phyloP scores from a whole-genome alignment of 2,329 filamentous ascomycete species.

The Epichloe sylvatica region DNA sequence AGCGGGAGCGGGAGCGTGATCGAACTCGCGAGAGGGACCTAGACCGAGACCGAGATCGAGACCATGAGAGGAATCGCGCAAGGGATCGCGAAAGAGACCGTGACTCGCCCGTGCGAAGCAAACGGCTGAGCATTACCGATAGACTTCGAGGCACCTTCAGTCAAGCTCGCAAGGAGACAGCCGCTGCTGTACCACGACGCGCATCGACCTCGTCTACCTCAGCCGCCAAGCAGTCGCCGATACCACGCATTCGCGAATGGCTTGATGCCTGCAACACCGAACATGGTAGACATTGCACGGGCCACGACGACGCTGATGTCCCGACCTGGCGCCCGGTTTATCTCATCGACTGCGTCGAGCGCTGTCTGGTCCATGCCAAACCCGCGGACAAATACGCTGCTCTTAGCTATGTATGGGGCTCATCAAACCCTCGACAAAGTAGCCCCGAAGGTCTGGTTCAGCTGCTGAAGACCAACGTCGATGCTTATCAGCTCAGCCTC shows the following conservation, averaged over 20 bases:
- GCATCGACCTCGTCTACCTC: constrained; percentile 16
- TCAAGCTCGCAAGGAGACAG: constrained; percentile 17
- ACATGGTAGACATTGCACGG: constrained; percentile 27
- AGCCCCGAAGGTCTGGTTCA: constrained; percentile 16
- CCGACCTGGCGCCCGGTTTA: constrained; percentile 26
- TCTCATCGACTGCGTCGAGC: constrained; percentile 28
- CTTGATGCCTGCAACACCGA: constrained; percentile 29
- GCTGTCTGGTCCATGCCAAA: constrained; percentile 24
- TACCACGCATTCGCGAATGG: constrained; percentile 28
- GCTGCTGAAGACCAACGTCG: constrained; percentile 23
- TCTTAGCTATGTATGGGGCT: constrained; percentile 33
- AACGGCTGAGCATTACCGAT: constrained; percentile 28
- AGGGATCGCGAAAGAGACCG: constrained; percentile 14
- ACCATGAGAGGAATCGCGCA: constrained; percentile 4
- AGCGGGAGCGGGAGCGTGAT: background rate
- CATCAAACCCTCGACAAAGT: constrained; percentile 13
- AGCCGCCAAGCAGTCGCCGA: constrained; percentile 20
- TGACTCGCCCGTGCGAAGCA: constrained; percentile 17
- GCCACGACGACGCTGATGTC: constrained; percentile 11
- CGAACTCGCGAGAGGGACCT: background rate
- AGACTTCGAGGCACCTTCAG: constrained; percentile 23
- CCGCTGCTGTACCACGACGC: constrained; percentile 16
- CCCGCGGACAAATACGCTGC: constrained; percentile 27
- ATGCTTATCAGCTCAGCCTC: constrained; percentile 21
- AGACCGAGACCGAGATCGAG: constrained; percentile 1